Conservation (phyloP, 2,329 filamentous ascomycete genomes). For the Lojkania enalia region DNA sequence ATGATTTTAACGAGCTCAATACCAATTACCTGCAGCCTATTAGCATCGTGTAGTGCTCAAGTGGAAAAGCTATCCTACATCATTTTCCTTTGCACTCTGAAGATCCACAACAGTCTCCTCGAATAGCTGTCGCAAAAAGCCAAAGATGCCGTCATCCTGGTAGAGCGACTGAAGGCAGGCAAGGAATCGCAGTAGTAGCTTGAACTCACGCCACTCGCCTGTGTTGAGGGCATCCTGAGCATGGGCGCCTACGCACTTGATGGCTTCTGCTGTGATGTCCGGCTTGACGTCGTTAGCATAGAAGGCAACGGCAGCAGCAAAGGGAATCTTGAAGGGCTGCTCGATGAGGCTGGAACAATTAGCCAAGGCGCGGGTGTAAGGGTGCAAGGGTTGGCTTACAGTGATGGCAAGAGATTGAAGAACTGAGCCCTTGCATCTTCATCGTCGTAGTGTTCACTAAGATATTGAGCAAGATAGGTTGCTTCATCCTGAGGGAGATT, state of each 20-base stretch:
- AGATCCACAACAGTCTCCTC: constrained; percentile 83
- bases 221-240: constrained; percentile 68
- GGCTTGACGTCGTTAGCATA: constrained; percentile 77
- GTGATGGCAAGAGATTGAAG: constrained; percentile 71
- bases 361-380: constrained; percentile 4
- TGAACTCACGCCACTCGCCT: constrained; percentile 88
- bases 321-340: constrained; percentile 97
- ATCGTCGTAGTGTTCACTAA: constrained; percentile 78
- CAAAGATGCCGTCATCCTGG: constrained; percentile 82
- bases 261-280: constrained; percentile 71
- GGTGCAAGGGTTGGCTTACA: constrained; percentile 53
- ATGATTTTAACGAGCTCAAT: constrained; percentile 96
- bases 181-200: constrained; percentile 85
- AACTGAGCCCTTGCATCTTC: constrained; percentile 75
- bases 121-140: constrained; percentile 87
- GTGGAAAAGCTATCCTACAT: constrained; percentile 62
- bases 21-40: constrained; percentile 56
- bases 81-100: constrained; percentile 89
- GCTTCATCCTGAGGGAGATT: constrained; percentile 43
- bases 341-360: constrained; percentile 63
- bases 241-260: constrained; percentile 63
- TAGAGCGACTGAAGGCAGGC: constrained; percentile 82
- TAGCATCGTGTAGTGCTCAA: constrained; percentile 2
- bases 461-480: constrained; percentile 58
- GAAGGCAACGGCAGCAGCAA: constrained; percentile 81